Conservation (phyloP, 2,329 filamentous ascomycete genomes). For the Cladosporium sp. region DNA sequence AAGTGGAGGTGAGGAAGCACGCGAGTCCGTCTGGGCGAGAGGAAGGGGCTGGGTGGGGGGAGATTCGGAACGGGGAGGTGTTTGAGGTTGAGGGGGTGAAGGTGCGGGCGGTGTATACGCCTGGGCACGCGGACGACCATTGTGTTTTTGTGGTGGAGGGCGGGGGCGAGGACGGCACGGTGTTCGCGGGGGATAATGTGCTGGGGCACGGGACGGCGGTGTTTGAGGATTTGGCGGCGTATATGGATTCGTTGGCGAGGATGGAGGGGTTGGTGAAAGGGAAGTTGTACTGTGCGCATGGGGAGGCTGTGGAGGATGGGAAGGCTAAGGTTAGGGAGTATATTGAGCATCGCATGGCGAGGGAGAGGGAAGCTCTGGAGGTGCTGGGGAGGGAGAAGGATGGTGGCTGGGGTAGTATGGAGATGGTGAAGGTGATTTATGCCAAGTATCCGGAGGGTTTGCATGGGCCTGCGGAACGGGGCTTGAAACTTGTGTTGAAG, state of each 20-base stretch:
- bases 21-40: slow-evolving; percentile 15
- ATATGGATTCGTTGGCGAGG: slow-evolving; percentile 60
- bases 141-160: slow-evolving; percentile 66
- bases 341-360: slow-evolving; percentile 68
- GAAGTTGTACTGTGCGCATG: slow-evolving; percentile 81
- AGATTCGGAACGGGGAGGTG: slow-evolving; percentile 35
- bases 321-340: slow-evolving; percentile 71
- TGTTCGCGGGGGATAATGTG: slow-evolving; percentile 88
- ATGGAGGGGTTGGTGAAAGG: slow-evolving; percentile 64
- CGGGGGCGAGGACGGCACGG: slow-evolving; percentile 37
- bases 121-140: slow-evolving; percentile 78
- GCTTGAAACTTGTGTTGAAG: slow-evolving; percentile 68
- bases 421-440: slow-evolving; percentile 86
- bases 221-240: slow-evolving; percentile 68
- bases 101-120: slow-evolving; percentile 59
- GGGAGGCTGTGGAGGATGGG: slow-evolving; percentile 68
- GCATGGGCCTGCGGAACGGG: slow-evolving; percentile 67
- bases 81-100: slow-evolving; percentile 58
- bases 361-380: slow-evolving; percentile 71
- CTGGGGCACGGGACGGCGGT: slow-evolving; percentile 81
- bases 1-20: slow-evolving; percentile 58
- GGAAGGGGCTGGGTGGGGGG: background rate
- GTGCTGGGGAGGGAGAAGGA: slow-evolving; percentile 41
- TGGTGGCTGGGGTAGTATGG: slow-evolving; percentile 60
- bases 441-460: slow-evolving; percentile 68